These are phyloP conservation scores for Ceratonia siliqua DNA, from an alignment of 306 rosid genomes.

Conservation along the genomic window DNA sequence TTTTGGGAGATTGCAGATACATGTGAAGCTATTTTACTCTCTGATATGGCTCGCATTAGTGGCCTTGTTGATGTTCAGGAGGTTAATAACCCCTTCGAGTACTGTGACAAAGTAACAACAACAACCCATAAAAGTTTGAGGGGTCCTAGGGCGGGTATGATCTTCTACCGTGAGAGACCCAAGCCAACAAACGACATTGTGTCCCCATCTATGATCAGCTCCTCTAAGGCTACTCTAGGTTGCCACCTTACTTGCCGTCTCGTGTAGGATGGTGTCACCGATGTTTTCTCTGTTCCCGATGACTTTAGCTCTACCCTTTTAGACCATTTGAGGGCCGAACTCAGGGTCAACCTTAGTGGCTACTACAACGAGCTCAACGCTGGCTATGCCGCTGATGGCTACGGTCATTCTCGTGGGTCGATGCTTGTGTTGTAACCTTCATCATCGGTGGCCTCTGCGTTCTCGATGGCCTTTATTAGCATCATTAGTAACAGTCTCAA, in stretches of 20 bases:
- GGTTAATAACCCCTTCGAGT: too few relatives aligned
- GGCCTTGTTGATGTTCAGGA: too few relatives aligned
- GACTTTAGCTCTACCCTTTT: constrained; percentile 65
- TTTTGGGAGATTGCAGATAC: too few relatives aligned
- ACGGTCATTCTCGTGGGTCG: constrained; percentile 59
- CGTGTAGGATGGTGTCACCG: constrained; percentile 56
- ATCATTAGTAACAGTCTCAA: constrained; percentile 64
- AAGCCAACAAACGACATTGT: constrained; percentile 36
- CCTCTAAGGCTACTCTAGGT: constrained; percentile 50
- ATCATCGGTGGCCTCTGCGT: constrained; percentile 60
- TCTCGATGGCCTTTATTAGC: constrained; percentile 58
- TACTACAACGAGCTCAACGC: constrained; percentile 75
- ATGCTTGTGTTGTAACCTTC: constrained; percentile 65
- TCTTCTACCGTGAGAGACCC: too few relatives aligned
- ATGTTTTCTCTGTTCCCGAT: constrained; percentile 59
- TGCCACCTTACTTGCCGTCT: constrained; percentile 56
- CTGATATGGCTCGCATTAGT: too few relatives aligned
- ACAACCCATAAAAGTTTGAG: too few relatives aligned
- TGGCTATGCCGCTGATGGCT: constrained; percentile 70
- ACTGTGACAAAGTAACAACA: too few relatives aligned
- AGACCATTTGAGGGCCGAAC: constrained; percentile 60
- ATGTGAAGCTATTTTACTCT: too few relatives aligned
- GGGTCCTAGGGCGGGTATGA: too few relatives aligned
- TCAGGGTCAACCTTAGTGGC: constrained; percentile 42
- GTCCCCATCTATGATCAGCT: neutral